Evolutionary conservation across 1,284 basidiomycete genomes (phyloP).

Genomic region (Omphalotus olearius): DNA sequence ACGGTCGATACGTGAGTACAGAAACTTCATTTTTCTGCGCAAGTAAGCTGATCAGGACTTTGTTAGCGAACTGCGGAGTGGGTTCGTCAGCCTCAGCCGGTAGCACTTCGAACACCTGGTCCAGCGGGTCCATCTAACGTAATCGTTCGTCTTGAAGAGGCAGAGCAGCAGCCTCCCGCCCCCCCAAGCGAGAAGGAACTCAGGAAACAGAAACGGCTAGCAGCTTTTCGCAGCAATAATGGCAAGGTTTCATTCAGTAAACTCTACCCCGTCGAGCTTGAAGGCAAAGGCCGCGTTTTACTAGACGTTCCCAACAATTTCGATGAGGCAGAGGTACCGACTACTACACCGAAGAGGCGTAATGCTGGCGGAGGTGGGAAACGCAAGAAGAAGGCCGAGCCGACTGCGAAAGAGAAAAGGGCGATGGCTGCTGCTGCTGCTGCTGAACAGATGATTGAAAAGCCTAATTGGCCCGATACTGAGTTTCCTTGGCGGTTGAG

Average conservation of each 20-base stretch:
- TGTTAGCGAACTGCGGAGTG: slow-evolving; percentile 46
- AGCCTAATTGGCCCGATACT: slow-evolving; percentile 71
- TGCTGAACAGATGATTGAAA: slow-evolving; percentile 27
- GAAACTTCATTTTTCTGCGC: not conserved
- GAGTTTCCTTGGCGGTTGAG: slow-evolving; percentile 73
- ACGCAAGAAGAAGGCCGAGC: slow-evolving; percentile 32
- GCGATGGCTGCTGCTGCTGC: slow-evolving; percentile 18
- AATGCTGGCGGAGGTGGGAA: slow-evolving; percentile 16
- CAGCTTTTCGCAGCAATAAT: slow-evolving; percentile 44
- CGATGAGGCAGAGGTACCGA: slow-evolving; percentile 23
- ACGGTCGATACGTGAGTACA: slow-evolving; percentile 60
- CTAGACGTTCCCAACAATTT: slow-evolving; percentile 41
- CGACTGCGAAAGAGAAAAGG: slow-evolving; percentile 24
- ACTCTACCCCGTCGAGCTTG: slow-evolving; percentile 56
- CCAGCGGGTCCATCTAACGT: slow-evolving; percentile 32
- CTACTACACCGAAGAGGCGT: slow-evolving; percentile 32
- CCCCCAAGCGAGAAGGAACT: slow-evolving; percentile 55
- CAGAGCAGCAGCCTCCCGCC: slow-evolving; percentile 25
- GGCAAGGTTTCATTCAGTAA: slow-evolving; percentile 24
- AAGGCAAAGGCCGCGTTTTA: slow-evolving; percentile 63
- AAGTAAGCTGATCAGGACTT: slow-evolving; percentile 4
- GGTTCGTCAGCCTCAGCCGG: slow-evolving; percentile 46
- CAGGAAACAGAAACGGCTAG: slow-evolving; percentile 57
- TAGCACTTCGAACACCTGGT: slow-evolving; percentile 36
- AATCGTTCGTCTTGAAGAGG: slow-evolving; percentile 31